Evolutionary conservation across 1,284 basidiomycete genomes (phyloP).

Genomic region (Microbotryum saponariae): DNA sequence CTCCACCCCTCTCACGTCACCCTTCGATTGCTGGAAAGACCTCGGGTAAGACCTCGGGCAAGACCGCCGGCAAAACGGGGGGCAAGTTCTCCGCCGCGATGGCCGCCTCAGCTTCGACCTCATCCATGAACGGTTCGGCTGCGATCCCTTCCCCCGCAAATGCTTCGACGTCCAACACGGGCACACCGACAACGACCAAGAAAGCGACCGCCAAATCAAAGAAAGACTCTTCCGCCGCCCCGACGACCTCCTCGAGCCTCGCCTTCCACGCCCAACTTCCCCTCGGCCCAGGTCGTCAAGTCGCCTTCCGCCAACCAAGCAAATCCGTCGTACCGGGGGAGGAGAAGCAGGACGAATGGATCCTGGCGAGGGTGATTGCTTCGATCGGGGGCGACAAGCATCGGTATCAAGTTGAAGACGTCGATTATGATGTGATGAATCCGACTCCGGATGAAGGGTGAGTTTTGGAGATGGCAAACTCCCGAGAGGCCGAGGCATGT

Average conservation of each 20-base stretch:
- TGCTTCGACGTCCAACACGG: neutral
- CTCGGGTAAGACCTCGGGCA: neutral
- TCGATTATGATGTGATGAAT: conserved; percentile 32
- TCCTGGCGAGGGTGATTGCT: conserved; percentile 43
- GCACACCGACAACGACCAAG: conserved; percentile 3
- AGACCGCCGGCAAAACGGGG: too few species aligned
- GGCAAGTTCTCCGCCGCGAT: neutral
- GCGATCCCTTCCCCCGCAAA: neutral
- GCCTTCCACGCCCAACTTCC: conserved; percentile 42
- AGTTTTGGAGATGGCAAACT: neutral
- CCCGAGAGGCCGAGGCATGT: too few species aligned
- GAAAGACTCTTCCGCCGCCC: conserved; percentile 23
- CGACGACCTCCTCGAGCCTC: too few species aligned
- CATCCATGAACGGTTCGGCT: neutral
- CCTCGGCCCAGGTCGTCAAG: conserved; percentile 42
- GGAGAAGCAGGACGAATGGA: conserved; percentile 40
- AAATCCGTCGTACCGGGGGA: conserved; percentile 11
- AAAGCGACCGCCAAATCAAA: conserved; percentile 17
- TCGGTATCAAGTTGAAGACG: conserved; percentile 41
- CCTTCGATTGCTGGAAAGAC: neutral
- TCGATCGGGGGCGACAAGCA: conserved; percentile 42
- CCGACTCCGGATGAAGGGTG: conserved; percentile 23
- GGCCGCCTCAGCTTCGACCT: conserved; percentile 4
- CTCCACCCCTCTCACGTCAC: conserved; percentile 1
- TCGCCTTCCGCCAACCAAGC: conserved; percentile 42